These are phyloP conservation scores for Haberlea rhodopensis DNA, from an alignment of 257 asterid genomes.

Conservation along the genomic window DNA sequence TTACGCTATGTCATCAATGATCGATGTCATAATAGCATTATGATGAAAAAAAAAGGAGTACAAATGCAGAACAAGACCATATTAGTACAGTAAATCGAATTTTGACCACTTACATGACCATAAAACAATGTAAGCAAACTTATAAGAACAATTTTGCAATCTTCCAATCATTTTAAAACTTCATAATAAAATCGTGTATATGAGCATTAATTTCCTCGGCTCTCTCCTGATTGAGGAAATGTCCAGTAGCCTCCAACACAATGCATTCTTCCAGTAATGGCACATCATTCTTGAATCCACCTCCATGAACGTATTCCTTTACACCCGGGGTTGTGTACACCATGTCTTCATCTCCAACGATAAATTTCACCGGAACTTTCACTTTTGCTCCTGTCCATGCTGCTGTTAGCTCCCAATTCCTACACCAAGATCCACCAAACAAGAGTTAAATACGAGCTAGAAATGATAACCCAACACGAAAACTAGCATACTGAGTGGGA, in stretches of 20 bases:
- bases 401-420: slow-evolving; percentile 89
- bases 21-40: no score
- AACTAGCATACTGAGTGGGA: no score
- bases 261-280: slow-evolving; percentile 68
- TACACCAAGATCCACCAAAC: slow-evolving; percentile 19
- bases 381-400: slow-evolving; percentile 75
- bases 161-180: no score
- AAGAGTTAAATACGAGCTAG: not conserved
- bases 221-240: slow-evolving; percentile 86
- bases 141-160: no score
- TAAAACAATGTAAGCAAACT: no score
- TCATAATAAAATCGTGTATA: slow-evolving; percentile 50
- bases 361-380: slow-evolving; percentile 64
- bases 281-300: slow-evolving; percentile 75
- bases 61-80: no score
- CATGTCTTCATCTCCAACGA: slow-evolving; percentile 74
- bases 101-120: not conserved
- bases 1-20: no score
- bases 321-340: slow-evolving; percentile 77
- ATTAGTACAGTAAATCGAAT: no score
- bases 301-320: slow-evolving; percentile 84
- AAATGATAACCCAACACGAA: no score
- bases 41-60: no score
- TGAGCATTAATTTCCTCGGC: slow-evolving; percentile 46
- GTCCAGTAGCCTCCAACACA: slow-evolving; percentile 66